These are phyloP conservation scores for Xylariaceae sp. DNA, from an alignment of 2,329 filamentous ascomycete species.

Conservation along the genomic window DNA sequence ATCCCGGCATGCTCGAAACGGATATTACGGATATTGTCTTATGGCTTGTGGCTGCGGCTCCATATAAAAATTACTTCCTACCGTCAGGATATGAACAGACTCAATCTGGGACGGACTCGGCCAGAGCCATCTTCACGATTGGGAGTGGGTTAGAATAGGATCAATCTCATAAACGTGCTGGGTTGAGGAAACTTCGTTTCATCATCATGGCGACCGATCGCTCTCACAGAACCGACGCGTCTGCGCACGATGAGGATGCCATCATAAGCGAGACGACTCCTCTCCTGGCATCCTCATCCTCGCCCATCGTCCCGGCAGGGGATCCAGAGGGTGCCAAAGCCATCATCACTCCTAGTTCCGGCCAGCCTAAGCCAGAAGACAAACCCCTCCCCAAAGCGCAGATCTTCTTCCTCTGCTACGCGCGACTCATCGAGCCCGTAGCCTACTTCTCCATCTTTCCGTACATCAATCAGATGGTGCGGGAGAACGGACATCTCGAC, in stretches of 20 bases:
- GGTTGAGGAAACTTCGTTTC: neutral
- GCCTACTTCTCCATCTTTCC: constrained; percentile 87
- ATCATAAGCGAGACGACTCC: constrained; percentile 20
- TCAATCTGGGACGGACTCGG: too few relatives aligned
- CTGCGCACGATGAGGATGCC: constrained; percentile 16
- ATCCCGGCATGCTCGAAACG: too few relatives aligned
- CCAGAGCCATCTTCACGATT: too few relatives aligned
- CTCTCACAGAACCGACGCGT: neutral
- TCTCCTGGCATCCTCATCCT: constrained; percentile 12
- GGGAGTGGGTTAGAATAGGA: too few relatives aligned
- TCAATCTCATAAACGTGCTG: too few relatives aligned
- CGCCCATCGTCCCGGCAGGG: neutral
- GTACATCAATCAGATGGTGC: constrained; percentile 80
- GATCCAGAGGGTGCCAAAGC: neutral
- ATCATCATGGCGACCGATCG: constrained; percentile 2
- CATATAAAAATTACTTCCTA: too few relatives aligned
- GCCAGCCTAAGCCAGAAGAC: constrained; percentile 23
- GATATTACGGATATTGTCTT: too few relatives aligned
- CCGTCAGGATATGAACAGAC: too few relatives aligned
- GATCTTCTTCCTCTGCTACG: constrained; percentile 75
- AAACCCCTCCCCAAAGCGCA: constrained; percentile 67
- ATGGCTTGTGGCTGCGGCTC: too few relatives aligned
- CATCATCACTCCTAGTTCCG: neutral
- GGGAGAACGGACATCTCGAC: constrained; percentile 66
- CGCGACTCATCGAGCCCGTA: constrained; percentile 75